Evolutionary conservation across 805 yeast genomes (phyloP), one percentile per base, ranked within the genome.

Genomic region (Babjeviella inositovora): DNA sequence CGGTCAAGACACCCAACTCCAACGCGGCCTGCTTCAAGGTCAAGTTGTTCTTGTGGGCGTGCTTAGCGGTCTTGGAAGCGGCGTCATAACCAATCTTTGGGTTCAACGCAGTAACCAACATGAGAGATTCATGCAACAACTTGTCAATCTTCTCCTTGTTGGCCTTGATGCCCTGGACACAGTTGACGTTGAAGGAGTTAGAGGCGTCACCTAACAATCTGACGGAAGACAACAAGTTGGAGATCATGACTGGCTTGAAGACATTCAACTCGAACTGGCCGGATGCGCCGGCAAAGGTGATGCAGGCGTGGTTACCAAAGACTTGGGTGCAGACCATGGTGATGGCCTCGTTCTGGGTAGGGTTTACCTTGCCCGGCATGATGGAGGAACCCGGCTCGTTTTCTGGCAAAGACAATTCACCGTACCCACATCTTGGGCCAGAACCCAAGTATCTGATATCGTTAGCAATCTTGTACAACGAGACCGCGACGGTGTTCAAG

Each of bases 341-440:
- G 50, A 90, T 60, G 26, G 98, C 98, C 66, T 90, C 98, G 53
- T 85, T 85, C 63, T 90, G 98, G 27, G 98, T 90, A 35, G 98
- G 98, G 68, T 90, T 90, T 33, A 90, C 96, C 62, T 90, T 90
- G 49, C 98, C 98, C 25, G 98, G 98, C 98, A 90, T 90, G 54
- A 90, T 90, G 14, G 96, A 84, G 29, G 96, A 82, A 45, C 98
- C 98, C 28, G 98, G 98, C 62, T 90, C 98, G 55, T 90, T 90
- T 62, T 87, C 97, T 33, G 98, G 98, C 39, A 90, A 62, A 14
- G 82, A 47, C 38, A 90, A 70, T 58, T 90, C 98, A 27, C 96
- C 96, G 57, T 90, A 90, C 33, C 98, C 98, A 58, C 98, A 90
- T 62, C 98, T 77, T 47, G 98, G 98, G 43, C 98, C 98, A 22